phyloP scores from a whole-genome alignment of 2,329 filamentous ascomycete species.

The Coniochaeta sp. region DNA sequence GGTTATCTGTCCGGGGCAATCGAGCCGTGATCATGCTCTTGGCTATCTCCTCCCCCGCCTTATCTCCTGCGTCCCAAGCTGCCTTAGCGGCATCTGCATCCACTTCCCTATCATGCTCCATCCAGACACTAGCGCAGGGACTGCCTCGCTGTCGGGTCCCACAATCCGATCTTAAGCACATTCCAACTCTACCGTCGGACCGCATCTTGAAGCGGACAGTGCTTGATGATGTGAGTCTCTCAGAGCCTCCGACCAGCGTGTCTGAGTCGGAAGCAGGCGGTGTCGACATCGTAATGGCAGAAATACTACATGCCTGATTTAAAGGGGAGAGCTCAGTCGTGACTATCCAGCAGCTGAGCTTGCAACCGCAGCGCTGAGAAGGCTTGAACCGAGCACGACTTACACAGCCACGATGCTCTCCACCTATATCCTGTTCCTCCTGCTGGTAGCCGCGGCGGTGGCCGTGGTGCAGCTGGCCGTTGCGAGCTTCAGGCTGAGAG shows the following conservation, averaged over 20 bases:
- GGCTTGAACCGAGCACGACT: background rate
- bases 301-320: background rate
- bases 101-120: constrained; percentile 3
- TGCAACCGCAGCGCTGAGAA: background rate
- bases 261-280: background rate
- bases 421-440: constrained; percentile 3
- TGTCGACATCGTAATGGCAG: background rate
- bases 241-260: background rate
- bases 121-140: background rate
- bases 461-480: background rate
- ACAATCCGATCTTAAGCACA: constrained; percentile 4
- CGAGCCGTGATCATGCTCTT: background rate
- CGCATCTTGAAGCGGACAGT: background rate
- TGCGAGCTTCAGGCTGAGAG: background rate
- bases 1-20: background rate
- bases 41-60: background rate
- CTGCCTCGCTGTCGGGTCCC: constrained; percentile 3
- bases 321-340: background rate
- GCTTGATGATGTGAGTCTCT: background rate
- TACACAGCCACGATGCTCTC: constrained; percentile 1
- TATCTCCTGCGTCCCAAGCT: background rate
- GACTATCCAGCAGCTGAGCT: background rate
- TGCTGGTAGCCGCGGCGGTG: constrained; percentile 2
- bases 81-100: background rate
- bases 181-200: background rate